Conservation (phyloP, 768 basidiomycete species). For the Ephemerocybe angulata region DNA sequence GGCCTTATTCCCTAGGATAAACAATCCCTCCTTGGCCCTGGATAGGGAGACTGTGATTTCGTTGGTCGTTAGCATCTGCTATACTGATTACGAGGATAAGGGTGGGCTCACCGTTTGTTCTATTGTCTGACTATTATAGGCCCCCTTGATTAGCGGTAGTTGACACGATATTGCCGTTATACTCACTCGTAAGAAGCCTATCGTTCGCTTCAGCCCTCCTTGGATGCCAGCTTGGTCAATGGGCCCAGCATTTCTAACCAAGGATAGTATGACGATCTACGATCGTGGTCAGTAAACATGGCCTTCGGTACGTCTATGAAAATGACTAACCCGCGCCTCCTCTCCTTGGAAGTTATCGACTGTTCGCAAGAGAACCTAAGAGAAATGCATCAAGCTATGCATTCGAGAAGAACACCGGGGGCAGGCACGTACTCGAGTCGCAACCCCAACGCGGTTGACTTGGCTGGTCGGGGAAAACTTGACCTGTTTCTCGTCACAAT, state of each 20-base stretch:
- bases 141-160: background rate
- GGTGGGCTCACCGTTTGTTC: conserved; percentile 43
- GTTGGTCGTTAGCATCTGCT: too few species aligned
- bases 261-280: conserved; percentile 67
- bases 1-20: conserved; percentile 61
- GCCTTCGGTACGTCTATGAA: background rate
- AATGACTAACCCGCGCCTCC: conserved; percentile 50
- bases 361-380: conserved; percentile 59
- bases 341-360: conserved; percentile 80
- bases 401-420: background rate
- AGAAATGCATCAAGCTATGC: background rate
- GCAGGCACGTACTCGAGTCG: conserved; percentile 41
- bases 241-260: conserved; percentile 65
- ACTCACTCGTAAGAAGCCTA: conserved; percentile 73
- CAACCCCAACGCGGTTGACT: conserved; percentile 48
- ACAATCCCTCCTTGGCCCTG: conserved; percentile 70
- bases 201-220: conserved; percentile 35
- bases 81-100: conserved; percentile 2
- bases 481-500: conserved; percentile 43
- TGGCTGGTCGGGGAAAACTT: conserved; percentile 13
- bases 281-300: background rate
- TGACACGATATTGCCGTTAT: background rate
- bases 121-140: conserved; percentile 46
- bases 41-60: conserved; percentile 71
- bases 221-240: conserved; percentile 24